These are phyloP conservation scores for Colletotrichum sp. DNA, from an alignment of 2,329 filamentous ascomycete genomes.

Conservation along the genomic window DNA sequence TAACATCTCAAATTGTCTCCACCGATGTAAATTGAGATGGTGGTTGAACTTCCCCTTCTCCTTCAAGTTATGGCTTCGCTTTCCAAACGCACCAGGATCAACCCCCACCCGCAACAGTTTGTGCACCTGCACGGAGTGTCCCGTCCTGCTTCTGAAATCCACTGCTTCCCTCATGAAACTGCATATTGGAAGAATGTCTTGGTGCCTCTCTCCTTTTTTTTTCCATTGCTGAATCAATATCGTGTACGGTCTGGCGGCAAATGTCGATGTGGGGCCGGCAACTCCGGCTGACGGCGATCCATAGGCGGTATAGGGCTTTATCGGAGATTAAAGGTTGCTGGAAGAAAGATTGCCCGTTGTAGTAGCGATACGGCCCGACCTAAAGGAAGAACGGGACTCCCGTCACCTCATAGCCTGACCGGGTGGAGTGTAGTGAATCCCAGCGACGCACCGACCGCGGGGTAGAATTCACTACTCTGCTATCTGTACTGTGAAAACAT, in stretches of 20 bases:
- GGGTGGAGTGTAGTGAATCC: background rate
- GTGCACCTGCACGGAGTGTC: background rate
- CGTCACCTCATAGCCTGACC: background rate
- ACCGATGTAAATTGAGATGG: background rate
- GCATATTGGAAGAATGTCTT: background rate
- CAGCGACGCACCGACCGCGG: background rate
- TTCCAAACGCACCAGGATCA: background rate
- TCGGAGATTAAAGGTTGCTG: background rate
- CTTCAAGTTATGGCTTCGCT: background rate
- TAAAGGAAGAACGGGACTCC: background rate
- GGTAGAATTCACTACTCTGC: background rate
- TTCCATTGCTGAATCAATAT: background rate
- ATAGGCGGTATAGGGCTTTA: background rate
- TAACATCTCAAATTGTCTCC: background rate
- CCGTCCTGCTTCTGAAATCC: background rate
- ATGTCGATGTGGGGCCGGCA: background rate
- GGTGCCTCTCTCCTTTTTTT: background rate
- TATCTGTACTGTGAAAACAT: background rate
- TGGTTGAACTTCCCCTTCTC: background rate
- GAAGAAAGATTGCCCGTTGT: background rate
- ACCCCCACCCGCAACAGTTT: background rate
- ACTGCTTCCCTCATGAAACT: background rate
- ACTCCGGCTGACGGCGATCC: background rate
- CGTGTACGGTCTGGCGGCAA: background rate
- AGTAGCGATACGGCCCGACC: background rate